Conservation (phyloP, 2,329 filamentous ascomycete species). For the Aspergillus melleus region DNA sequence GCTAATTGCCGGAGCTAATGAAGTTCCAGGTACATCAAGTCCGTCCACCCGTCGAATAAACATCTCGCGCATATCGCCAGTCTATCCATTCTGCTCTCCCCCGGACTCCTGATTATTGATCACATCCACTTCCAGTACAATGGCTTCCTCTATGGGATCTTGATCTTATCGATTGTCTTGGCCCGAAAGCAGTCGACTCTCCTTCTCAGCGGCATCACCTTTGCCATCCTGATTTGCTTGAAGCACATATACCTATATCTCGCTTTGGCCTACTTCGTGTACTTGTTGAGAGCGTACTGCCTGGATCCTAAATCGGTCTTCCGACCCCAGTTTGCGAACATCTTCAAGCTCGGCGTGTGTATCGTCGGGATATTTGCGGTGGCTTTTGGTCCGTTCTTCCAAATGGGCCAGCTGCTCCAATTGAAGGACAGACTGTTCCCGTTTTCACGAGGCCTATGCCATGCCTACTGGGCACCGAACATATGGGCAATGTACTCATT, state of each 20-base stretch:
- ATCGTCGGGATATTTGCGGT: conserved; percentile 69
- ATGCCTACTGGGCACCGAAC: conserved; percentile 98
- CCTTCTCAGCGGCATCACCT: conserved; percentile 76
- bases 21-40: conserved; percentile 68
- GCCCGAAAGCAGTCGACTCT: conserved; percentile 74
- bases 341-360: conserved; percentile 75
- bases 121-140: conserved; percentile 99
- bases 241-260: conserved; percentile 99
- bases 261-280: conserved; percentile 93
- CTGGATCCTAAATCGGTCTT: conserved; percentile 75
- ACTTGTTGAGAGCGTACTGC: conserved; percentile 85
- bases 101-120: conserved; percentile 93
- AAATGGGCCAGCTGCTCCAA: conserved; percentile 80
- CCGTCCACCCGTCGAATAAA: conserved; percentile 64
- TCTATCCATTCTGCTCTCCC: conserved; percentile 85
- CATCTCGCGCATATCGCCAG: conserved; percentile 81
- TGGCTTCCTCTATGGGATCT: conserved; percentile 88
- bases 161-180: conserved; percentile 82
- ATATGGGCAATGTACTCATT: conserved; percentile 98
- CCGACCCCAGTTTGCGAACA: conserved; percentile 73
- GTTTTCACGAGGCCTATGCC: conserved; percentile 88
- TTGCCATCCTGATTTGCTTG: conserved; percentile 83
- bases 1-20: conserved; percentile 19
- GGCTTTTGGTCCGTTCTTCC: conserved; percentile 88
- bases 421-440: conserved; percentile 84